Evolutionary conservation across 176 grass and related monocot genomes (phyloP).

Genomic region (Leersia perrieri): DNA sequence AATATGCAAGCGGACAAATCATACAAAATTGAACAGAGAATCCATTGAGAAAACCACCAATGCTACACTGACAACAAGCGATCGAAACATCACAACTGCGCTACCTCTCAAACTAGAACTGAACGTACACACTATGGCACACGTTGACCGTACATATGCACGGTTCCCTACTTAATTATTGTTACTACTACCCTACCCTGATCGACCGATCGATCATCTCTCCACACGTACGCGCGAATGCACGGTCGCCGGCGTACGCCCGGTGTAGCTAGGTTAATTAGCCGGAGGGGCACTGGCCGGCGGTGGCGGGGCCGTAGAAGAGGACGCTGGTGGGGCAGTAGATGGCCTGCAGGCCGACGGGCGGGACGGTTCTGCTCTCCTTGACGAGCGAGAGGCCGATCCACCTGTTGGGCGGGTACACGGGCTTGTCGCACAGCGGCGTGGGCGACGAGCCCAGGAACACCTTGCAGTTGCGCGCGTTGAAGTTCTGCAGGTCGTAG

Average conservation of each 20-base stretch:
- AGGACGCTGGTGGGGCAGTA: conserved; percentile 47
- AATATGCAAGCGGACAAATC: background rate
- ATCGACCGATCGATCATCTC: background rate
- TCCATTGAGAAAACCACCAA: background rate
- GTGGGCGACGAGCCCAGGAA: conserved; percentile 46
- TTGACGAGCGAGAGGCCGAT: conserved; percentile 45
- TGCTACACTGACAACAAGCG: background rate
- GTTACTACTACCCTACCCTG: background rate
- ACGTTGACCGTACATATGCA: background rate
- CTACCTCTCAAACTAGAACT: background rate
- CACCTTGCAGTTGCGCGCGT: conserved; percentile 39
- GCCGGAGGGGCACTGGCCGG: conserved; percentile 31
- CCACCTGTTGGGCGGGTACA: conserved; percentile 47
- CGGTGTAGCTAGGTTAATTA: background rate
- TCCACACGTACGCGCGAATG: no score
- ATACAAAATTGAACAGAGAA: background rate
- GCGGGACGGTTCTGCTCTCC: conserved; percentile 31
- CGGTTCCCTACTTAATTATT: background rate
- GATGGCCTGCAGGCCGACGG: conserved; percentile 38
- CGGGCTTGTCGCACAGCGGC: conserved; percentile 38
- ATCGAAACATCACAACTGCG: background rate
- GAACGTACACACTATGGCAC: background rate
- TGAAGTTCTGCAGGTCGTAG: conserved; percentile 49
- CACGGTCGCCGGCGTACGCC: no score
- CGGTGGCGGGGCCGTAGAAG: conserved; percentile 38